Evolutionary conservation across 2,329 filamentous ascomycete species (phyloP).

Genomic region (Talaromyces sp.): DNA sequence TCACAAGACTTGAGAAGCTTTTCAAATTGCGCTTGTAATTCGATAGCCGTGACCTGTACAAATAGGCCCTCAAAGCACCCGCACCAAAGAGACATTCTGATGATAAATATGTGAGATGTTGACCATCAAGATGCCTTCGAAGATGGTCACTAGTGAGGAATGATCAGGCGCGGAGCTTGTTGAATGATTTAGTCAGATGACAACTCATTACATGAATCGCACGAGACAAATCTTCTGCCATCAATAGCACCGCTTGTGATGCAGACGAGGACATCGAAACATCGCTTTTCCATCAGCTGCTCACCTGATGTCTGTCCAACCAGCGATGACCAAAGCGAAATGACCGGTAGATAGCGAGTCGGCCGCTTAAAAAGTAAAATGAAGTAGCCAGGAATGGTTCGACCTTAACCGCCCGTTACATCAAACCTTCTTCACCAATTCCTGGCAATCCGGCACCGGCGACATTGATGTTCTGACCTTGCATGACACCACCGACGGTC

Average conservation of each 20-base stretch:
- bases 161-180: not conserved
- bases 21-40: not conserved
- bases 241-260: not conserved
- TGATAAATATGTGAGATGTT: not conserved
- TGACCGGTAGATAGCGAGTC: not conserved
- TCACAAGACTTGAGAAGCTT: not conserved
- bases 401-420: constrained; percentile 27
- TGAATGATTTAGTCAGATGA: not conserved
- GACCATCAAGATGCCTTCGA: not conserved
- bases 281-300: not conserved
- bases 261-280: not conserved
- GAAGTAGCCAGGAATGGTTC: constrained; percentile 3
- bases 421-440: constrained; percentile 45
- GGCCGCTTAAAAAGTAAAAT: constrained; percentile 1
- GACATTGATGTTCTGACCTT: constrained; percentile 49
- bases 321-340: not conserved
- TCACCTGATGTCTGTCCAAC: not conserved
- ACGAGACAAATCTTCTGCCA: not conserved
- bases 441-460: constrained; percentile 50
- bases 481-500: constrained; percentile 45
- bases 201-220: not conserved
- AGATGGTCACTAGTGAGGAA: not conserved
- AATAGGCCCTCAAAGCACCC: not conserved
- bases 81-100: not conserved
- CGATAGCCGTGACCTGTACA: constrained; percentile 3